phyloP scores from a whole-genome alignment of 257 asterid species.

The Mitragyna speciosa region DNA sequence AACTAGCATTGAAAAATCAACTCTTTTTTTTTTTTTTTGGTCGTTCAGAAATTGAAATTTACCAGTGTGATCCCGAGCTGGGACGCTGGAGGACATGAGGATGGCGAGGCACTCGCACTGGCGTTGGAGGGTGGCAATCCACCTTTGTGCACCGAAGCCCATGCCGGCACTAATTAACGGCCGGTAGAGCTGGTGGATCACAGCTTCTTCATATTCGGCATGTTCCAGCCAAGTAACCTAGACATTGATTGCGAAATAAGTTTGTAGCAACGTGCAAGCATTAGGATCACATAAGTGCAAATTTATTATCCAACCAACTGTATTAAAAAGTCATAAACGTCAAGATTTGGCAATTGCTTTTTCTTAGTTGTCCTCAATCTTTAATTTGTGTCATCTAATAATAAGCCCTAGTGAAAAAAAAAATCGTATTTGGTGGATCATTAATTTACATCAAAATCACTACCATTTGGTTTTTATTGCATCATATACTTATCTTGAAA shows the following conservation, averaged over 20 bases:
- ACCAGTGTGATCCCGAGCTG: constrained; percentile 59
- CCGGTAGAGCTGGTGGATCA: constrained; percentile 71
- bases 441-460: neutral
- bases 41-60: neutral
- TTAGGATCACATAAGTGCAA: neutral
- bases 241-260: neutral
- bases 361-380: neutral
- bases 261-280: neutral
- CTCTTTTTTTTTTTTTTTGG: neutral
- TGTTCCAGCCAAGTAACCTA: constrained; percentile 97
- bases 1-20: neutral
- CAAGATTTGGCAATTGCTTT: neutral
- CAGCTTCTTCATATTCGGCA: constrained; percentile 73
- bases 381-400: neutral
- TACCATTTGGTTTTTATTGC: neutral
- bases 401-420: neutral
- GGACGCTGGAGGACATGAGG: constrained; percentile 63
- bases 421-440: neutral
- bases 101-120: constrained; percentile 89
- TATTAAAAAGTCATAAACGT: neutral
- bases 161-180: constrained; percentile 60
- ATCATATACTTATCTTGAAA: neutral
- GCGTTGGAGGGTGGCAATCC: constrained; percentile 87
- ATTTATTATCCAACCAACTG: neutral
- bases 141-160: constrained; percentile 88